phyloP scores from a whole-genome alignment of 306 rosid species.

The Quercus rubra region DNA sequence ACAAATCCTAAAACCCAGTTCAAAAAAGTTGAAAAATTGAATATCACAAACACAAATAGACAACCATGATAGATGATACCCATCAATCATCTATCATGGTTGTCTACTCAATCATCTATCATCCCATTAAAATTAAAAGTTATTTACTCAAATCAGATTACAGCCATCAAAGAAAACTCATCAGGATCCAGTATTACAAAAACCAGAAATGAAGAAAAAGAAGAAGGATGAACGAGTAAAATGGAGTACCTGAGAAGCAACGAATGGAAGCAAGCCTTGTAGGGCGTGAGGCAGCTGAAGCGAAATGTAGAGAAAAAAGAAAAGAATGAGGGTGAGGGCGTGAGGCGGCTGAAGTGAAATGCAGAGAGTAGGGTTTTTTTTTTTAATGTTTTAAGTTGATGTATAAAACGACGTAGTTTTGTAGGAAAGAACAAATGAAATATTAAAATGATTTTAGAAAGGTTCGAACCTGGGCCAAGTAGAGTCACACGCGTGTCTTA shows the following conservation, averaged over 20 bases:
- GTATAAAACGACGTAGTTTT: too few species aligned
- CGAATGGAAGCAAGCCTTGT: conserved; percentile 33
- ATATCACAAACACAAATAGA: neutral
- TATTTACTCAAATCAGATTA: neutral
- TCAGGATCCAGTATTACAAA: neutral
- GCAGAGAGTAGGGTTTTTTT: too few species aligned
- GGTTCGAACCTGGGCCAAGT: too few species aligned
- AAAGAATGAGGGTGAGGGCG: too few species aligned
- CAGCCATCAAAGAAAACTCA: too few species aligned
- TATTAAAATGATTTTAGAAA: too few species aligned
- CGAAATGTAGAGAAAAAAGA: too few species aligned
- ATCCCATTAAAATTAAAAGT: neutral
- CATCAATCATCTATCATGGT: neutral
- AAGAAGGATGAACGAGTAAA: neutral
- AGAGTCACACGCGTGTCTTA: too few species aligned
- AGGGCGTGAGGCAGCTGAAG: conserved; percentile 21
- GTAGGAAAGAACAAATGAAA: too few species aligned
- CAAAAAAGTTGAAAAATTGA: neutral
- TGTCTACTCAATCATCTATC: neutral
- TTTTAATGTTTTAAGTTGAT: too few species aligned
- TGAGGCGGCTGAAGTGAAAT: too few species aligned
- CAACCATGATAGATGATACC: neutral
- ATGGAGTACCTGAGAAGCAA: conserved; percentile 63
- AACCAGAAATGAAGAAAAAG: neutral
- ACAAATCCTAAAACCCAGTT: neutral